Percentiles rank a stretch among this genome's conserved stretches.
These are phyloP conservation scores for Grosmannia huntii DNA, from an alignment of 2,329 filamentous ascomycete genomes.

Conservation along the genomic window DNA sequence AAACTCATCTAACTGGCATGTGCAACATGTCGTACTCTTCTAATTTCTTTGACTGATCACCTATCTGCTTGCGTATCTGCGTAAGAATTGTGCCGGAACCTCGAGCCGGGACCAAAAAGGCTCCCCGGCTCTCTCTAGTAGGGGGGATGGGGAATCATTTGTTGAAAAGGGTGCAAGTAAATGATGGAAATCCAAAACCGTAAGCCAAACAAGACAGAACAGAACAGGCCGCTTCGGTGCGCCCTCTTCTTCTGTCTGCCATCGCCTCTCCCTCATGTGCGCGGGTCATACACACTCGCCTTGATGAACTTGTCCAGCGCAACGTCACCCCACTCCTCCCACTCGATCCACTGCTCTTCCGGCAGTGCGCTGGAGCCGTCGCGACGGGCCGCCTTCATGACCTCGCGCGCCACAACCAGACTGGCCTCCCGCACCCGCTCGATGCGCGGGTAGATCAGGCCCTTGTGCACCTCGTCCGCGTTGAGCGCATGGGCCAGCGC, in stretches of 20 bases:
- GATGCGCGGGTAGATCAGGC: constrained; percentile 83
- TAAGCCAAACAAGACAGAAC: background rate
- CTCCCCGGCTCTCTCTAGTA: background rate
- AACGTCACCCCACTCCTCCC: constrained; percentile 59
- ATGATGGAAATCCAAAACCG: background rate
- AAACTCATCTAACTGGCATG: too few relatives aligned
- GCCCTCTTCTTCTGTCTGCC: background rate
- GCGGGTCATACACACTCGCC: constrained; percentile 47
- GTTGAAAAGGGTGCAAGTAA: background rate
- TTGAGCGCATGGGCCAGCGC: constrained; percentile 69
- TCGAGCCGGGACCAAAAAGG: background rate
- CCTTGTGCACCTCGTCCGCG: constrained; percentile 66
- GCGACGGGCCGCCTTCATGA: constrained; percentile 81
- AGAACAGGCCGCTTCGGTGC: background rate
- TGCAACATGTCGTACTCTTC: background rate
- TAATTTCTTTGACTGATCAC: background rate
- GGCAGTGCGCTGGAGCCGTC: constrained; percentile 61
- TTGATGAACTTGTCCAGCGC: constrained; percentile 48
- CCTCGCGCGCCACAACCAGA: constrained; percentile 73
- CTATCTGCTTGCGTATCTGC: background rate
- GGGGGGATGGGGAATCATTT: background rate
- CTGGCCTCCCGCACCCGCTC: constrained; percentile 85
- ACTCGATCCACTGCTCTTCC: constrained; percentile 58
- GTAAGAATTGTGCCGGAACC: background rate
- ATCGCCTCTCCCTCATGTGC: background rate